Evolutionary conservation across 129 eudicot species (phyloP), one percentile per base, ranked within the genome.

Genomic region (carrot (Daucus carota)): DNA sequence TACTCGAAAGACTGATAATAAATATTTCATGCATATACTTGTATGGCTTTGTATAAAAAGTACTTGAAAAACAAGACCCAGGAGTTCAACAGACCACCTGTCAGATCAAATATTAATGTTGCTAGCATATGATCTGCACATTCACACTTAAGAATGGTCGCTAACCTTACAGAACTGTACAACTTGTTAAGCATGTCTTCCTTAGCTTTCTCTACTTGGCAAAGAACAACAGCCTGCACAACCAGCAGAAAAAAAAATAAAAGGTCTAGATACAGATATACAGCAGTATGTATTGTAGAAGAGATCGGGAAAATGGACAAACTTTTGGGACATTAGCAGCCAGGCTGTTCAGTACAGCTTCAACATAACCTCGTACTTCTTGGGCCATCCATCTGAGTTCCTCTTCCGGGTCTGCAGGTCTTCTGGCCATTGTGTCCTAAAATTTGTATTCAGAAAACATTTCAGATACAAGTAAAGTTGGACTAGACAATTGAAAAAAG

Each of bases 251-350:
- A 60, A 7, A 60, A 65, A 60, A 7, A 72, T 26, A n/a, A 72
- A 78, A 36, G 28, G 59, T 26, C 32, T n/a, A 22, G 76, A 63
- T 13, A 18, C 3, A 4, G 8, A 44, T 20, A 20, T 14, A 81
- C 8, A 38, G n/a, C 22, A 50, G 3, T 36, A 14, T 12, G 31
- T 20, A 31, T 33, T 76, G 71, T 42, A 76, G 36, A 28, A 38
- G 10, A 1, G 11, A 32, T 31, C 24, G 24, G 69, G 54, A 40
- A 41, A 7, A 68, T 40, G 76, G 52, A 81, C 79, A 54, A 20
- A 95, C 99, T 88, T 95, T 95, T 43, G 99, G 99, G 63, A 95
- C 99, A 86, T 95, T 95, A 76, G 99, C 99, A 43, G 97, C 99
- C 74, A 95, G 97, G 81, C 99, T 95, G 80, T 95, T 91, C 31